Conservation (phyloP, 2,329 filamentous ascomycete genomes). For the Xylaria polymorpha region DNA sequence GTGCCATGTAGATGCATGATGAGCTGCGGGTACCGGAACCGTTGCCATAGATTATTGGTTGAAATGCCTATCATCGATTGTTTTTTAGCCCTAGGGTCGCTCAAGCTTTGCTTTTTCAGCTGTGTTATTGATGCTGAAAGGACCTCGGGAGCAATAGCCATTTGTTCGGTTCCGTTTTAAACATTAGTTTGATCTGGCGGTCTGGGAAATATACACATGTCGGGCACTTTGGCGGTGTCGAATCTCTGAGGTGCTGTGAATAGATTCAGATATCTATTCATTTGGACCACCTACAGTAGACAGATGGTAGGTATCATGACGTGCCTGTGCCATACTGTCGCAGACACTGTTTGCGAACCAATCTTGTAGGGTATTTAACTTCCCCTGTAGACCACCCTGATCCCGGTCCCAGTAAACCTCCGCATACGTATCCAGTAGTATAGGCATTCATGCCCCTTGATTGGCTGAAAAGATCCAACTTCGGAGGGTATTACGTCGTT, state of each 20-base stretch:
- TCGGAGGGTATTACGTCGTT: slow-evolving; percentile 32
- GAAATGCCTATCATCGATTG: neutral
- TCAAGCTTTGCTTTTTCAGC: slow-evolving; percentile 11
- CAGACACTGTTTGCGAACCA: slow-evolving; percentile 19
- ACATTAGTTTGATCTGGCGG: neutral
- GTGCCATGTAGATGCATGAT: no score
- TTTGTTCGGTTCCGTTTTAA: neutral
- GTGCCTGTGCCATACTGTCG: slow-evolving; percentile 6
- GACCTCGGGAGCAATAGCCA: neutral
- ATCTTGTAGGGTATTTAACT: neutral
- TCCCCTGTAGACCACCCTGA: neutral
- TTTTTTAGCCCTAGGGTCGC: neutral
- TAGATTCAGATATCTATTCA: neutral
- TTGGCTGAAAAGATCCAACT: slow-evolving; percentile 24
- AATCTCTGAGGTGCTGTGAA: neutral
- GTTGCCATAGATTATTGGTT: slow-evolving; percentile 19
- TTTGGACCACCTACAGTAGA: no score
- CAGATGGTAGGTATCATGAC: neutral
- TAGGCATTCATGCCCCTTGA: slow-evolving; percentile 8
- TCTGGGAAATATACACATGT: neutral
- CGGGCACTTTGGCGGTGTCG: neutral
- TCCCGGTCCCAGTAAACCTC: slow-evolving; percentile 3
- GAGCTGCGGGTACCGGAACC: slow-evolving; percentile 7
- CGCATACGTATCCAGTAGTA: no score
- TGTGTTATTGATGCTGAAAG: slow-evolving; percentile 17